Evolutionary conservation across 305 asterid genomes (phyloP).

Genomic region (Galium porrigens): DNA sequence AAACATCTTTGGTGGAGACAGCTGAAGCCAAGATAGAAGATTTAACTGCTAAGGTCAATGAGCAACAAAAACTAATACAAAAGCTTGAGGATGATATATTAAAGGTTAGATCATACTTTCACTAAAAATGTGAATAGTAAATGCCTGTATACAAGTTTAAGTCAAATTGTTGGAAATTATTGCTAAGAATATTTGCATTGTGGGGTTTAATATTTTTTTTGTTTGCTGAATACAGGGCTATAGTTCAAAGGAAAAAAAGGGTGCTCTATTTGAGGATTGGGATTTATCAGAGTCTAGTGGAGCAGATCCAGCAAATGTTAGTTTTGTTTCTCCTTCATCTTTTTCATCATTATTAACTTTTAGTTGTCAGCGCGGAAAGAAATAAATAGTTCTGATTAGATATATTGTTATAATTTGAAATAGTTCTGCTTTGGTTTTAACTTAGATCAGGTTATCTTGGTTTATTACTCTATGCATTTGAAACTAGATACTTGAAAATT

Average conservation of each 20-base stretch:
- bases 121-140: slow-evolving; percentile 5
- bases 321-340: slow-evolving; percentile 17
- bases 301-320: slow-evolving; percentile 51
- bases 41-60: slow-evolving; percentile 45
- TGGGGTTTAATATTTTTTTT: neutral
- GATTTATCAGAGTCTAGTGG: slow-evolving; percentile 83
- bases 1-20: slow-evolving; percentile 64
- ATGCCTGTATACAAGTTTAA: neutral
- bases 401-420: slow-evolving; percentile 1
- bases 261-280: slow-evolving; percentile 63
- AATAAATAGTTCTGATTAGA: neutral
- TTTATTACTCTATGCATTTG: neutral
- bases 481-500: neutral
- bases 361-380: neutral
- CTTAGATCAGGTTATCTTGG: neutral
- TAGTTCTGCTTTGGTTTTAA: neutral
- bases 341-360: neutral
- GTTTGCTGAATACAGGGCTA: slow-evolving; percentile 54
- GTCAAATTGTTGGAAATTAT: neutral
- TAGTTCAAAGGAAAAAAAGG: slow-evolving; percentile 62
- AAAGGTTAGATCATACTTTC: slow-evolving; percentile 34
- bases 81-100: slow-evolving; percentile 93
- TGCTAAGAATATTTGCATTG: neutral
- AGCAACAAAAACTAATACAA: slow-evolving; percentile 83
- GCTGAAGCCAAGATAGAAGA: slow-evolving; percentile 61